Base-by-base conservation (phyloP, 768 basidiomycete genomes). In the Agaricus sinodeliciosus region DNA sequence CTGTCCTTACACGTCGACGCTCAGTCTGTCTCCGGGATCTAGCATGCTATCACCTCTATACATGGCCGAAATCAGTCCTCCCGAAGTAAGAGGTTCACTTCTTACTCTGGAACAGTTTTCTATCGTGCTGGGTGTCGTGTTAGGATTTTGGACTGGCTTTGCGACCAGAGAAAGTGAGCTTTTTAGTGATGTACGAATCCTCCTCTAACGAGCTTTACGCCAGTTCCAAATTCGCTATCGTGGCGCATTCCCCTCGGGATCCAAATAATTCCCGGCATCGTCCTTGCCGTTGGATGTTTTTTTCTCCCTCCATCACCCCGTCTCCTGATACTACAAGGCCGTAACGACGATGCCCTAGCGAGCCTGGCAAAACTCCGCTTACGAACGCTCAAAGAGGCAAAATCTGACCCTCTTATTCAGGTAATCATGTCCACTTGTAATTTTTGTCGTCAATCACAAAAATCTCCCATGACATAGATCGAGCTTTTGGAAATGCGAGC, bases 101-200 rank as follows among this genome's bases (percentile, higher is more conserved):
- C 75, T 90, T 67, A 82, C 87, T 1, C 71, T 92, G 2, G 89
- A 92, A 60, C 89, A 91, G 54, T 76, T 90, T 40, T 80, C 85
- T 16, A 92, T 92, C 46, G 88, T 91, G 12, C 68, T 85, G 0
- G 90, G 89, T 2, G 88, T 90, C 4, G 87, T 92, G 0, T 67
- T 87, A 12, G 89, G 89, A 2, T 92, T 91, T 60, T 91, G 90
- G 89, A 76, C 79, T 3, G 90, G 89, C 0, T 92, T 86, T 61
- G 60, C 79, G 41, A 91, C 88, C 0, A 80, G 89, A 12, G 65
- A 76, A 18, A 60, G 86, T 87, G 60, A 34, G 80, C 67, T 3
- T 31, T 28, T 28, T 19, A 36, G 48, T 48, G 18, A 46, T 16
- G 22, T 45, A n/a, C 28, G 4, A 31, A 15, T 16, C 41, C 16